These are phyloP conservation scores for Teunomyces atbi DNA, from an alignment of 805 yeast genomes.

Conservation along the genomic window DNA sequence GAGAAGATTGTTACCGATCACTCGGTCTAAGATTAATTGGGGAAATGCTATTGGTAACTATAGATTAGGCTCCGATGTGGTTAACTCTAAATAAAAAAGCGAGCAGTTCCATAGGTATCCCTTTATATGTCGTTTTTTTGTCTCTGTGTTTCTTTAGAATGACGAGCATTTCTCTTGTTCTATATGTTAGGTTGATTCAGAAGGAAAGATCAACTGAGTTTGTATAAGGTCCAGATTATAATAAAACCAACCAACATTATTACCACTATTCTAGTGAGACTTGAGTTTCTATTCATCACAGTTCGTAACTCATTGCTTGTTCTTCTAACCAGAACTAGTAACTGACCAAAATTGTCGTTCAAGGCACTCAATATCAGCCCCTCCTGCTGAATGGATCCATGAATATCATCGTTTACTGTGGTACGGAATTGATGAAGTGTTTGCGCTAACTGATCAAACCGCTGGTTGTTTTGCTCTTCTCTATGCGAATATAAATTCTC, in stretches of 20 bases:
- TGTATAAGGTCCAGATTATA: constrained; percentile 39
- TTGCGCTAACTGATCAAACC: constrained; percentile 42
- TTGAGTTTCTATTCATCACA: constrained; percentile 42
- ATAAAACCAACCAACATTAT: constrained; percentile 32
- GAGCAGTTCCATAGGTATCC: no score
- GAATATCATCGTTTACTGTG: constrained; percentile 42
- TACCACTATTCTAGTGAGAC: constrained; percentile 38
- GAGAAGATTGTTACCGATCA: constrained; percentile 89
- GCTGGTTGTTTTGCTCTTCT: constrained; percentile 42
- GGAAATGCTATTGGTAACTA: constrained; percentile 90
- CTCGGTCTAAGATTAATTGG: constrained; percentile 91
- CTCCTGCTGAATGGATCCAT: constrained; percentile 40
- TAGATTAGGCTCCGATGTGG: constrained; percentile 80
- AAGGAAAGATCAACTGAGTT: constrained; percentile 20
- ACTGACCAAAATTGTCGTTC: constrained; percentile 37
- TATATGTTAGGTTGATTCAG: background rate
- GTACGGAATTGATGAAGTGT: constrained; percentile 42
- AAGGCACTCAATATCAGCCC: constrained; percentile 37
- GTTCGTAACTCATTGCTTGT: constrained; percentile 40
- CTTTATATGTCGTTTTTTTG: background rate
- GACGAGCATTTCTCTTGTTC: background rate
- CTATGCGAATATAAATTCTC: constrained; percentile 38
- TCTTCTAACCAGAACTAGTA: constrained; percentile 37
- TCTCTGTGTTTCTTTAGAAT: background rate
- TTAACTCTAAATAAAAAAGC: constrained; percentile 24